phyloP scores from a whole-genome alignment of 495 filamentous ascomycete genomes.

The Jackrogersella minutella region DNA sequence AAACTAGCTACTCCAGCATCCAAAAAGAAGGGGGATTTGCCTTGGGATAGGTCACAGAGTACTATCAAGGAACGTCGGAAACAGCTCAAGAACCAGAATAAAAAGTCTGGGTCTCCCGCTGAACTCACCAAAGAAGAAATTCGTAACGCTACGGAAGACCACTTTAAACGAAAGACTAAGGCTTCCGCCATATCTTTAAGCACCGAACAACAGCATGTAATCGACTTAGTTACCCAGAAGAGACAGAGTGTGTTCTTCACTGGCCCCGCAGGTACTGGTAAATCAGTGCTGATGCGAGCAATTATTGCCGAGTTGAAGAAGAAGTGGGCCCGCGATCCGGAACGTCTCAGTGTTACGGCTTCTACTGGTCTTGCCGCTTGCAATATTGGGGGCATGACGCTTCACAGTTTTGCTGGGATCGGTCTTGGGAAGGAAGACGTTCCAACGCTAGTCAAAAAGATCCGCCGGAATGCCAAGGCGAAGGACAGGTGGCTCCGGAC shows the following conservation, averaged over 20 bases:
- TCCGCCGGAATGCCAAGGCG: slow-evolving; percentile 87
- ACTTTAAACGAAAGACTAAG: slow-evolving; percentile 49
- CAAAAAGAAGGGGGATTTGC: slow-evolving; percentile 49
- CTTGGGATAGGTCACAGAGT: slow-evolving; percentile 85
- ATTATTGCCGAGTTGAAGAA: slow-evolving; percentile 82
- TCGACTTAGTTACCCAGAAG: slow-evolving; percentile 76
- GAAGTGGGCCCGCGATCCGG: slow-evolving; percentile 76
- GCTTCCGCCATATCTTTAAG: slow-evolving; percentile 75
- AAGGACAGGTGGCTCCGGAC: slow-evolving; percentile 88
- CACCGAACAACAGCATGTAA: slow-evolving; percentile 84
- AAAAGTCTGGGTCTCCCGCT: slow-evolving; percentile 44
- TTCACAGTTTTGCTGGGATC: slow-evolving; percentile 96
- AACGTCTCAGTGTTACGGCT: slow-evolving; percentile 89
- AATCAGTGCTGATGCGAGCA: slow-evolving; percentile 92
- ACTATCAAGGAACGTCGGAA: slow-evolving; percentile 85
- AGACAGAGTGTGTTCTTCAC: slow-evolving; percentile 96
- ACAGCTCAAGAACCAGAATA: slow-evolving; percentile 69
- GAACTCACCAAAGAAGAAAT: slow-evolving; percentile 44
- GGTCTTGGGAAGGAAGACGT: slow-evolving; percentile 91
- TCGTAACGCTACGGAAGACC: slow-evolving; percentile 50
- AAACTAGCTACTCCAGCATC: slow-evolving; percentile 42
- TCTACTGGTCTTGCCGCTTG: slow-evolving; percentile 96
- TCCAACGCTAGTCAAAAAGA: slow-evolving; percentile 86
- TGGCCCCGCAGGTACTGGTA: slow-evolving; percentile 95
- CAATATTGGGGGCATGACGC: slow-evolving; percentile 93